Base-by-base conservation (phyloP, 192 early-diverging fungal species). In the Mortierella claussenii region DNA sequence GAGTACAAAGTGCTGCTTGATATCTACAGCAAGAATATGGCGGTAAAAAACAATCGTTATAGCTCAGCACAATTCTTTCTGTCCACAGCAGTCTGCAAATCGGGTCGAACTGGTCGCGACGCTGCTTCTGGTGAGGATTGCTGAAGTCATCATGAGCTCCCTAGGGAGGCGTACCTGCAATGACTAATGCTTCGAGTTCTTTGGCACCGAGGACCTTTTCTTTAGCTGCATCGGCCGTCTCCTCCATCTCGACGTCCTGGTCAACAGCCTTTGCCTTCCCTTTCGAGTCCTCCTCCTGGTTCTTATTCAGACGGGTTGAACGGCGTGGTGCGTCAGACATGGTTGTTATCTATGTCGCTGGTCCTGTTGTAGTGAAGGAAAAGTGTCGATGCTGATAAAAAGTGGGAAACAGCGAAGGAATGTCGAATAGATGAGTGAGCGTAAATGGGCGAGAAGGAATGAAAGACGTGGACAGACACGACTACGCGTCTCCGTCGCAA, bases 1-100 rank as follows among this genome's bases (percentile, higher is more conserved):
- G 36, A 97, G 82, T n/a, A 69, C 61, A 73, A 95, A 85, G 79
- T 94, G 93, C 59, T 92, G 91, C 64, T 92, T 92, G 56, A 97
- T 85, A 80, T 99, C 97, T 97, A 81, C 10, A 32, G 32, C 9
- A 40, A n/a, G 15, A 23, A 26, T 51, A 4, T 8, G 24, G 6
- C 5, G 17, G n/a, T 6, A 15, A 28, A 51, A 51, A 26, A 5
- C 6, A 28, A 51, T 23, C 37, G 37, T 40, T 40, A 40, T n/a
- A 40, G 37, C 37, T 10, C 8, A 10, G 37, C 13, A 40, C 13
- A 40, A 10, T 40, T 40, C 13, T n/a, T n/a, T n/a, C n/a, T n/a
- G n/a, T n/a, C n/a, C n/a, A n/a, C n/a, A n/a, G n/a, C 26, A 5
- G 24, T 27, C 9, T 37, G 31, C 6, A 55, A 17, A 21, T 33